Evolutionary conservation across 495 filamentous ascomycete genomes (phyloP).

Genomic region (Xylaria curta): DNA sequence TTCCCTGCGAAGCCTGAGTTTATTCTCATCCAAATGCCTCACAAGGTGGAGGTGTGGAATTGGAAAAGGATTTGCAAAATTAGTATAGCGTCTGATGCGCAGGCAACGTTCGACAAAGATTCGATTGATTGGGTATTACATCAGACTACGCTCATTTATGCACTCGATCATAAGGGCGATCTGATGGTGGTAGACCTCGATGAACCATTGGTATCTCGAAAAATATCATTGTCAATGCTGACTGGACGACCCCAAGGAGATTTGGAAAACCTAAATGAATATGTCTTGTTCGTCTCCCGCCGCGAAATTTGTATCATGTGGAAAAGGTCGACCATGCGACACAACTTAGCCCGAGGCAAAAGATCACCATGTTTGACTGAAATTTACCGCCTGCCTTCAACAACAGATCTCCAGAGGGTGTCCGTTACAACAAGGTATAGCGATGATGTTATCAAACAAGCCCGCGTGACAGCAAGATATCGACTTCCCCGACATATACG

Average conservation of each 20-base stretch:
- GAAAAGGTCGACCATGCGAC: no score
- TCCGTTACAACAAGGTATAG: background rate
- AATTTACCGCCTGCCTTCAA: no score
- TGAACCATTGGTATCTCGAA: background rate
- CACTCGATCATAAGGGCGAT: no score
- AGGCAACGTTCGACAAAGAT: background rate
- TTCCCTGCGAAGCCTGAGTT: background rate
- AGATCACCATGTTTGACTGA: no score
- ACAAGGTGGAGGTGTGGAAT: background rate
- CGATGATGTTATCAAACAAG: background rate
- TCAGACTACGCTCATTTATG: background rate
- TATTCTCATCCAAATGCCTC: background rate
- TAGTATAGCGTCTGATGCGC: background rate
- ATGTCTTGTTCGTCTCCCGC: background rate
- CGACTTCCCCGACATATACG: background rate
- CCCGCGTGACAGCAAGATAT: background rate
- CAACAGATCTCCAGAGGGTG: background rate
- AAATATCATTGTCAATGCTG: background rate
- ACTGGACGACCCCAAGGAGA: background rate
- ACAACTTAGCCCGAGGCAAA: no score
- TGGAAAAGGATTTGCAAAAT: background rate
- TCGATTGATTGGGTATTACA: background rate
- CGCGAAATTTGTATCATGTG: no score
- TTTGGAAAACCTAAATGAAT: background rate
- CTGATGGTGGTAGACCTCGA: background rate